Percentiles rank a stretch among this genome's conserved stretches.
Conservation (phyloP, 208 protist species). For the Trypanosoma caninum region DNA sequence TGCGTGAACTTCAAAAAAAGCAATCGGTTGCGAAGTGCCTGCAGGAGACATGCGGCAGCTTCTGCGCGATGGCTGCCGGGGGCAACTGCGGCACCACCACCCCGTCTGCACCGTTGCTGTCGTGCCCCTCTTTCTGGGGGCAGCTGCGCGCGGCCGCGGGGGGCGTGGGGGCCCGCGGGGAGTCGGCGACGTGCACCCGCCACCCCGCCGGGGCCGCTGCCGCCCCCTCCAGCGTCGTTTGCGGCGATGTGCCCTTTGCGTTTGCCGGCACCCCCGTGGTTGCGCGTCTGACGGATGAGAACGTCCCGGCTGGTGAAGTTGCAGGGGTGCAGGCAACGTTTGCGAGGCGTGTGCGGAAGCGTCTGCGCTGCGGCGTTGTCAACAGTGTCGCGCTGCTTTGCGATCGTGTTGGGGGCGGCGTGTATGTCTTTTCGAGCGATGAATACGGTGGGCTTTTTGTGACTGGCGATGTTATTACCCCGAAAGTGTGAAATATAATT, state of each 20-base stretch:
- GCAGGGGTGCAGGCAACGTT: background rate
- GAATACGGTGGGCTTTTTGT: constrained; percentile 53
- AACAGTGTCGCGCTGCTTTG: constrained; percentile 59
- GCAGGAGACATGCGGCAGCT: too few species aligned
- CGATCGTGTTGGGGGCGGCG: constrained; percentile 33
- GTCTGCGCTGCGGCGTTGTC: constrained; percentile 49
- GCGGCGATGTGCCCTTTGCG: constrained; percentile 7
- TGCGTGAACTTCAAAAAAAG: background rate
- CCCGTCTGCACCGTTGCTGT: background rate
- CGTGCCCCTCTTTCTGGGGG: constrained; percentile 10
- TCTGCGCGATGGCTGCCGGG: too few species aligned
- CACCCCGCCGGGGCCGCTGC: background rate
- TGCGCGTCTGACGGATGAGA: background rate
- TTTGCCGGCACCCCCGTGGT: background rate
- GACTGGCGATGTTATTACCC: constrained; percentile 24
- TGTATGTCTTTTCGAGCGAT: constrained; percentile 46
- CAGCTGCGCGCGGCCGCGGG: constrained; percentile 5
- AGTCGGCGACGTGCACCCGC: background rate
- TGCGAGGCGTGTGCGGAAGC: background rate
- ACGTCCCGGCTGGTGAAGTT: too few species aligned
- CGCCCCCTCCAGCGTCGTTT: too few species aligned
- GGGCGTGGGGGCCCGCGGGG: background rate
- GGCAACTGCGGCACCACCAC: too few species aligned
- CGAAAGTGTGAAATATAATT: background rate
- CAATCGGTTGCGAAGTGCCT: too few species aligned